Conservation (phyloP, 2,329 filamentous ascomycete genomes). For the Nemania serpens region DNA sequence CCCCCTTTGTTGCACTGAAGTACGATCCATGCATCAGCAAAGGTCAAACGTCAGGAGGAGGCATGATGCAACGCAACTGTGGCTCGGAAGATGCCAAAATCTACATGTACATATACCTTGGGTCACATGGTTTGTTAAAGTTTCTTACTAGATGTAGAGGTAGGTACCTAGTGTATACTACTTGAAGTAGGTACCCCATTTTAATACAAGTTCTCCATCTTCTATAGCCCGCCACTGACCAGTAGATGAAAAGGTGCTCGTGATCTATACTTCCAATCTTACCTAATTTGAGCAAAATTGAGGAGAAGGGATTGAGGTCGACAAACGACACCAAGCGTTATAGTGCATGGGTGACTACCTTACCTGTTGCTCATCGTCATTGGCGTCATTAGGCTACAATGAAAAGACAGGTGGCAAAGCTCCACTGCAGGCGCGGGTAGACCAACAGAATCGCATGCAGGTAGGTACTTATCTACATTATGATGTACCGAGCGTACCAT, state of each 20-base stretch:
- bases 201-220: slow-evolving; percentile 1
- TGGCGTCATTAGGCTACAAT: slow-evolving; percentile 19
- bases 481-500: no score
- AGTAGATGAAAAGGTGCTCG: background rate
- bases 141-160: no score
- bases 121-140: slow-evolving; percentile 22
- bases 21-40: slow-evolving; percentile 4
- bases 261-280: slow-evolving; percentile 14
- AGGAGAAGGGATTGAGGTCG: background rate
- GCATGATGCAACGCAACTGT: slow-evolving; percentile 10
- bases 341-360: background rate
- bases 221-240: background rate
- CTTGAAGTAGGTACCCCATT: no score
- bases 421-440: slow-evolving; percentile 6
- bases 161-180: no score
- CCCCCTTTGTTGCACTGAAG: slow-evolving; percentile 15
- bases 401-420: slow-evolving; percentile 19
- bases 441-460: slow-evolving; percentile 8
- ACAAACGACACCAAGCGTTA: background rate
- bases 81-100: slow-evolving; percentile 7
- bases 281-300: slow-evolving; percentile 8
- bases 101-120: slow-evolving; percentile 6
- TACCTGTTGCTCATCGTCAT: background rate
- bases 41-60: slow-evolving; percentile 8
- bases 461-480: background rate